phyloP scores from a whole-genome alignment of 129 eudicot species.

The Logfia minima region DNA sequence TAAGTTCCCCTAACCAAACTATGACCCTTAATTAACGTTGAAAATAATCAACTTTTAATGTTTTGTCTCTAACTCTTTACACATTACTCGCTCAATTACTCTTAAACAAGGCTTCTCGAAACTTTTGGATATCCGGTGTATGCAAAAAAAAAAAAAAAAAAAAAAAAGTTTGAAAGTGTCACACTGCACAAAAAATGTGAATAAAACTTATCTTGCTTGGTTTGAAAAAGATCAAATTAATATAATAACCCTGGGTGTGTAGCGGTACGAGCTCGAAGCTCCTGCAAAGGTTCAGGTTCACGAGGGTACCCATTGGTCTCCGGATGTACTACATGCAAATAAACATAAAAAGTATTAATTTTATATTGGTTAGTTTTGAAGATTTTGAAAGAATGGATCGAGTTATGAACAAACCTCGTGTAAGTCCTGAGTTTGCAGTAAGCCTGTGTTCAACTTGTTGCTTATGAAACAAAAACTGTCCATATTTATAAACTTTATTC shows the following conservation, averaged over 20 bases:
- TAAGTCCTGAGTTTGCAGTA: constrained; percentile 53
- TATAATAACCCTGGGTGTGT: constrained; percentile 48
- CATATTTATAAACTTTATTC: too few species aligned
- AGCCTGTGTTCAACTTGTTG: constrained; percentile 36
- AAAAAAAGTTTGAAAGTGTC: too few species aligned
- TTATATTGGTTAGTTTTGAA: neutral
- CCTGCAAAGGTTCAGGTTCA: constrained; percentile 54
- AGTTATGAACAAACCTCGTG: constrained; percentile 29
- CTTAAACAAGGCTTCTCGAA: too few species aligned
- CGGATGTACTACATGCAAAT: constrained; percentile 34
- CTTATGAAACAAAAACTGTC: too few species aligned
- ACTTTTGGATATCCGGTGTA: too few species aligned
- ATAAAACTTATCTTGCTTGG: neutral
- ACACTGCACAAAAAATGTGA: too few species aligned
- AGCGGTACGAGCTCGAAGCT: constrained; percentile 49
- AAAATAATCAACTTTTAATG: too few species aligned
- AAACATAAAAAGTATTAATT: neutral
- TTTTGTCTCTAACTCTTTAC: too few species aligned
- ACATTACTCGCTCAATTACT: too few species aligned
- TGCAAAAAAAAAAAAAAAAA: too few species aligned
- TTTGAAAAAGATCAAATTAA: neutral
- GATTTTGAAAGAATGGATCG: neutral
- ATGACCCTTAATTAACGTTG: too few species aligned
- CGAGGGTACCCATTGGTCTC: constrained; percentile 66
- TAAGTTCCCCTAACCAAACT: too few species aligned